Evolutionary conservation across 1,284 basidiomycete species (phyloP), one percentile per base, ranked within the genome.

Genomic region (Cutaneotrichosporon daszewskae): DNA sequence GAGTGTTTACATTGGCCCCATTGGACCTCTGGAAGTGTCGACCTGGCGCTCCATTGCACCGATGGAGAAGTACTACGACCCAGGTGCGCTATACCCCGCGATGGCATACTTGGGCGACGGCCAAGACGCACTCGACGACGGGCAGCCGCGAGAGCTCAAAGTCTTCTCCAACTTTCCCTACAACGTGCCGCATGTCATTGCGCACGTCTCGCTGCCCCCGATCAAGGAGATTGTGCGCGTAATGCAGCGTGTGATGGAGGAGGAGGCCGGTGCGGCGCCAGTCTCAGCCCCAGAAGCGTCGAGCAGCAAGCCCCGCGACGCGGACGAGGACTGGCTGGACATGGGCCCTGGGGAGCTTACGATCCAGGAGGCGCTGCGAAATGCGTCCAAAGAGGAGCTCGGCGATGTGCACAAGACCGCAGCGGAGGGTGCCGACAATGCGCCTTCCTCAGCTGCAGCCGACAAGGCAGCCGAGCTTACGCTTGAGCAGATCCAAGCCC

Each of bases 1-100:
- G 26, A 84, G 91, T 53, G 81, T 94, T 11, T 95, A 91, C 72
- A 77, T 92, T 5, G 91, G 91, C 19, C 85, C 84, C 49, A 74
- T 94, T 12, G 91, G 91, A 1, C 90, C 90, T 4, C 76, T 94
- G 31, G 76, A 75, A 1, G 46, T 53, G 10, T 45, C 60, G 12
- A 57, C 55, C 0, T 71, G 60, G 57, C 54, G 56, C 20, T 68
- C 66, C 6, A 56, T 57, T 5, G 62, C 63, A 4, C 59, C 58
- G 3, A 47, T 47, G 36, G 51, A 48, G 23, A 52, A 48, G 43
- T 52, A 52, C 32, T 52, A 45, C 26, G 50, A 52, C 28, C 50
- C 50, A 4, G 42, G 40, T 2, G 40, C 43, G 11, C 29, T 45
- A 18, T 45, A 48, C 34, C 40, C 45, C 11, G 57, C 59, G 10